phyloP scores from a whole-genome alignment of 2,329 filamentous ascomycete genomes.

The Penicillium sp. region DNA sequence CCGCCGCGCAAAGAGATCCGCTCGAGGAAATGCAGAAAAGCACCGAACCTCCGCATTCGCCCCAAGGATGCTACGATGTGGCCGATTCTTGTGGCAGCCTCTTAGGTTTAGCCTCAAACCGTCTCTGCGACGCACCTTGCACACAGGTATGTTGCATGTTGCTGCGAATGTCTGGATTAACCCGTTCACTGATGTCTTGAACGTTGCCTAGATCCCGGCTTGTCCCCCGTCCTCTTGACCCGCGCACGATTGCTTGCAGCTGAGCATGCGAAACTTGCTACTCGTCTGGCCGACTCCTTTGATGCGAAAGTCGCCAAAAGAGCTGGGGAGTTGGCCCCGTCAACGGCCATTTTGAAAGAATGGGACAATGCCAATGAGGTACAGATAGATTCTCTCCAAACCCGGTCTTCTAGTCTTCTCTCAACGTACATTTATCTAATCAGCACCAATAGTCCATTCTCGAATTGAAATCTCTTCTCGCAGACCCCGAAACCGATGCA shows the following conservation, averaged over 20 bases:
- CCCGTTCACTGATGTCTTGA: neutral
- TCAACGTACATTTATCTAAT: neutral
- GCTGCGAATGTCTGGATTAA: no score
- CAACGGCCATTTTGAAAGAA: slow-evolving; percentile 57
- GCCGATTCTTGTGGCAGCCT: slow-evolving; percentile 50
- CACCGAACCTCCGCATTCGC: neutral
- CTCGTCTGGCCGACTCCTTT: slow-evolving; percentile 58
- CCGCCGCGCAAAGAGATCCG: neutral
- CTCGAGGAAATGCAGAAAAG: neutral
- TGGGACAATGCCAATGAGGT: slow-evolving; percentile 65
- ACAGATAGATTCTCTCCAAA: neutral
- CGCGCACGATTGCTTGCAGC: slow-evolving; percentile 59
- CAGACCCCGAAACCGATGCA: slow-evolving; percentile 65
- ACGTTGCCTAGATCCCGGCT: slow-evolving; percentile 30
- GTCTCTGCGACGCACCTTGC: slow-evolving; percentile 29
- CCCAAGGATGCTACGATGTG: slow-evolving; percentile 44
- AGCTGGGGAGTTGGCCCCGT: slow-evolving; percentile 58
- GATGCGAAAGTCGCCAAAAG: slow-evolving; percentile 62
- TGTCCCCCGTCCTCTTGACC: slow-evolving; percentile 60
- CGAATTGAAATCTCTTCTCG: slow-evolving; percentile 77
- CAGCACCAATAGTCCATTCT: slow-evolving; percentile 51
- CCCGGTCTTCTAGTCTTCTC: neutral
- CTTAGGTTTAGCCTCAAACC: slow-evolving; percentile 36
- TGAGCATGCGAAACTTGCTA: slow-evolving; percentile 60
- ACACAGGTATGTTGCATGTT: slow-evolving; percentile 32